Evolutionary conservation across 441 rosid genomes (phyloP).

Genomic region (Syzygium malaccense): DNA sequence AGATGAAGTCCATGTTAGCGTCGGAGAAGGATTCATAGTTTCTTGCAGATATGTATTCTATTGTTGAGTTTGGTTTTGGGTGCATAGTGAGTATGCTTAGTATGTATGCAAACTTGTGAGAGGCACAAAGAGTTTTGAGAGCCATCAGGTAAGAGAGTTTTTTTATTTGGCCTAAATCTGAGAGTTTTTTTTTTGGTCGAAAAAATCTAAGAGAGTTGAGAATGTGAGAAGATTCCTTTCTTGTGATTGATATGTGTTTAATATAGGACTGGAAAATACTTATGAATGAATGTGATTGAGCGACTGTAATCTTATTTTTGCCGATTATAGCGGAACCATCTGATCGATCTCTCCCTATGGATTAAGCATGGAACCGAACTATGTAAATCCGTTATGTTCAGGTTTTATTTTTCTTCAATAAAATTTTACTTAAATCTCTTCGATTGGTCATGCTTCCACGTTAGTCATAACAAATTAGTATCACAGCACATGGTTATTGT

Average conservation of each 20-base stretch:
- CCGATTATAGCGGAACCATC: not conserved
- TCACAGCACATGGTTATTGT: not conserved
- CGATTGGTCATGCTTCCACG: not conserved
- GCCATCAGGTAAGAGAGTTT: not conserved
- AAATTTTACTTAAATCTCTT: not conserved
- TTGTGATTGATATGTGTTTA: not conserved
- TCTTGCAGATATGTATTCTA: not conserved
- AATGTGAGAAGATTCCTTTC: not conserved
- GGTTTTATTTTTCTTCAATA: not conserved
- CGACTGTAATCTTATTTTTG: not conserved
- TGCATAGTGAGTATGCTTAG: not conserved
- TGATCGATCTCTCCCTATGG: not conserved
- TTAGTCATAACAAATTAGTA: not conserved
- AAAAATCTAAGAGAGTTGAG: not conserved
- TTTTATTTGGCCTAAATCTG: too few relatives aligned
- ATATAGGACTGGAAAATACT: not conserved
- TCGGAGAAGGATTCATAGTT: not conserved
- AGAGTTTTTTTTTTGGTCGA: too few relatives aligned
- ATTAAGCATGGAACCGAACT: not conserved
- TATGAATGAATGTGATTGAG: not conserved
- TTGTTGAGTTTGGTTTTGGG: not conserved
- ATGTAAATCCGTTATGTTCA: not conserved
- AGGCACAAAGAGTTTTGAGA: not conserved
- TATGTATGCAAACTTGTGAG: not conserved
- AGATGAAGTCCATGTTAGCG: not conserved